Evolutionary conservation across 163 green algal species (phyloP).

Genomic region (Prototheca wickerhamii): DNA sequence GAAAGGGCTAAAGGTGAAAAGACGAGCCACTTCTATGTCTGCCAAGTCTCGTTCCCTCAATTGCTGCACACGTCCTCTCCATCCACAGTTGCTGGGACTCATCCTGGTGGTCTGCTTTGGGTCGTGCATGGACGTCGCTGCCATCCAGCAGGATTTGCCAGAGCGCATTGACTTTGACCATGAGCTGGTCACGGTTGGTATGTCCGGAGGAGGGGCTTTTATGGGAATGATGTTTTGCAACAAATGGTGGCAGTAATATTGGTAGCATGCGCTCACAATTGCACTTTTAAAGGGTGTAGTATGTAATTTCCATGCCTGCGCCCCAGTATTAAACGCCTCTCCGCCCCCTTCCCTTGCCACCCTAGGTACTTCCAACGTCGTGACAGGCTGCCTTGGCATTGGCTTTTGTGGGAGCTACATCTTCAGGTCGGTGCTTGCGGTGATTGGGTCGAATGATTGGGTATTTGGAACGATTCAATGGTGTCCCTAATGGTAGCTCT

Average conservation of each 20-base stretch:
- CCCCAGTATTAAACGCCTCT: too few species aligned
- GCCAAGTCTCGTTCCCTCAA: not conserved
- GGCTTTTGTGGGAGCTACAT: conserved; percentile 54
- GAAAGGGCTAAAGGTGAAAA: not conserved
- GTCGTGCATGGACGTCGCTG: conserved; percentile 64
- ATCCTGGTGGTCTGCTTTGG: conserved; percentile 72
- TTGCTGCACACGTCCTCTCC: not conserved
- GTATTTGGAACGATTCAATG: too few species aligned
- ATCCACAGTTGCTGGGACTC: conserved; percentile 35
- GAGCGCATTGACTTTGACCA: conserved; percentile 70
- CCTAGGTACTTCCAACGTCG: conserved; percentile 35
- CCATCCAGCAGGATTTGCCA: conserved; percentile 46
- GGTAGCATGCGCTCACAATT: not conserved
- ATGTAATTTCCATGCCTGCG: not conserved
- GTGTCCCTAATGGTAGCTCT: too few species aligned
- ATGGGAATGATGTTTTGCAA: not conserved
- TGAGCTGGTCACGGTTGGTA: conserved; percentile 64
- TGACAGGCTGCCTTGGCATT: conserved; percentile 23
- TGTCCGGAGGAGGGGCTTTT: not conserved
- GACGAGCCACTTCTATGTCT: not conserved
- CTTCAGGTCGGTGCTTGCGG: conserved; percentile 21
- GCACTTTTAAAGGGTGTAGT: not conserved
- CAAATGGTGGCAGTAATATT: not conserved
- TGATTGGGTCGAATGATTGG: too few species aligned
- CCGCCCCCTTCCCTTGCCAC: too few species aligned